Evolutionary conservation across 2,329 filamentous ascomycete genomes (phyloP), one percentile per base, ranked within the genome.

Genomic region (Fusarium lateritium): DNA sequence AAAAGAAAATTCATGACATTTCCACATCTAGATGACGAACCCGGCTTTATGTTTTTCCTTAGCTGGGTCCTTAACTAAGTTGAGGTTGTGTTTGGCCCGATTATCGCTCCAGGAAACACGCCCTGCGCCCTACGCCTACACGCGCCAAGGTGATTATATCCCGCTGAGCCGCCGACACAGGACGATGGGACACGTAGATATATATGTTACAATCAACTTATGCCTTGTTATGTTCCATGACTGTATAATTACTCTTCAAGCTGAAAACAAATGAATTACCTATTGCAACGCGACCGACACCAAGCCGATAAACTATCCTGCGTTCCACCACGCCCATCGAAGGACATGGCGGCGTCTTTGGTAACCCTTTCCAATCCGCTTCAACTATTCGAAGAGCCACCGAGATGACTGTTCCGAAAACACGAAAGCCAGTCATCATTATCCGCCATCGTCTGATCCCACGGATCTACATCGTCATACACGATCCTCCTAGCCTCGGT

Each of bases 381-480:
- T 55, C n/a, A 39, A 5, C 34, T 21, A 2, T 14, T 31, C 1
- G 15, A 14, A n/a, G 36, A 15, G 11, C 39, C 39, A 4, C 57
- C 14, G 1, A 70, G 36, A 31, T 69, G 49, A 15, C 36, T 43
- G 15, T 24, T 56, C 9, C 74, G 68, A 21, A 77, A 78, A 15
- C 58, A 65, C 1, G 66, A 58, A 10, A 78, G 33, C 75, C 76
- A 77, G 14, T 76, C 69, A 1, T 47, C 49, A 21, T 76, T 76
- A 10, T 77, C 74, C 4, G 75, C 74, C 40, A 78, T 63, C 0
- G 74, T 77, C 19, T 75, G 72, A 22, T 77, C 73, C 68, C 67
- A 76, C 0, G 70, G 61, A 8, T 77, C 75, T 1, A 62, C 59
- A 2, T 57, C 66, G 13, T 72, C 67, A 31, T 74, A 76, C 17